Base-by-base conservation (phyloP, 2,329 filamentous ascomycete genomes). In the Pseudogymnoascus sp. region DNA sequence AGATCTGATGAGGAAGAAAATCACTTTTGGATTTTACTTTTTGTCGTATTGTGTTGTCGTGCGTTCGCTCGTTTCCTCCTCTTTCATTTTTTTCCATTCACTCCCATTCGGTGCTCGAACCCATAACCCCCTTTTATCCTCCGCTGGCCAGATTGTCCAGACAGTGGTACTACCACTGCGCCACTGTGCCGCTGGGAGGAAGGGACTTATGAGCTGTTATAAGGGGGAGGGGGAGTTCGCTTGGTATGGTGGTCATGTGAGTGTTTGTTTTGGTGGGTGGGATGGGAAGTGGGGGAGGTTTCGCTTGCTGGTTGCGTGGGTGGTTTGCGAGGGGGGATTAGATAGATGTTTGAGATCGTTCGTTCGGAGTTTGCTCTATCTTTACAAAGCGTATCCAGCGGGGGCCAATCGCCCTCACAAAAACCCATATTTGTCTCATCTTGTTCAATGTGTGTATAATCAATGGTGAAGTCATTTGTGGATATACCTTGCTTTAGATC, bases 111-210 rank as follows among this genome's bases (percentile, higher is more conserved):
- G 21, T 21, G 21, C 4, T 21, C 21, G 21, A 21, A 21, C 21
- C 21, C 21, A 21, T 21, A 21, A 21, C 21, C 21, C 21, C 2
- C 2, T 21, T 21, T 21, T 21, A 21, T 33, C 45, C 45, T 55
- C 27, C 45, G 45, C 45, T 55, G 45, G 45, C 45, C 45, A 55
- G 45, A 55, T 55, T 55, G 45, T 55, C n/a, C 45, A 18, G 45
- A 55, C 45, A 55, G 27, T 55, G 45, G 45, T 55, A 33, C 45
- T 55, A 55, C 45, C 45, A 52, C 45, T 52, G 45, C 45, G 45
- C 45, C 45, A 55, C 45, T 55, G 45, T 55, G 45, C 45, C 27
- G 27, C 27, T 55, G n/a, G 27, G 45, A 55, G n/a, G 45, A 3
- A n/a, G 6, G 45, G 27, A 9, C 2, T 33, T 55, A 55, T 18